phyloP scores from a whole-genome alignment of 257 asterid species.

The Linaria vulgaris region DNA sequence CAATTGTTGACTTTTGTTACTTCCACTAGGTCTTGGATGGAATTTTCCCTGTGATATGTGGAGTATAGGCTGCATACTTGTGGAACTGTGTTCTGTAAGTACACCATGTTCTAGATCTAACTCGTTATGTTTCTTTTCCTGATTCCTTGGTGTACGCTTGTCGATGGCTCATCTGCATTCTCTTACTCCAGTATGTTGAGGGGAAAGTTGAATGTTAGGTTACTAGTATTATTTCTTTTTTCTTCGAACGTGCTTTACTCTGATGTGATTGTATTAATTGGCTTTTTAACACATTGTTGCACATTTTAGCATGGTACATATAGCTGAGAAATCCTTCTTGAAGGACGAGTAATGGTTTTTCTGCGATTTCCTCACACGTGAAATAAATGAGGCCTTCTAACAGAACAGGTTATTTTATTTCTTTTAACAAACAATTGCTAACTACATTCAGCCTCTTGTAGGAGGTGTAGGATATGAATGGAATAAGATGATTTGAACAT shows the following conservation, averaged over 20 bases:
- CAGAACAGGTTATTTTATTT: too few relatives aligned
- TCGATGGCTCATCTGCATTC: constrained; percentile 2
- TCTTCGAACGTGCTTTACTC: neutral
- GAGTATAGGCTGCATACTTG: constrained; percentile 91
- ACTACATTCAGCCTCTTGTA: too few relatives aligned
- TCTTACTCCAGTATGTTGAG: neutral
- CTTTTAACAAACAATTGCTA: too few relatives aligned
- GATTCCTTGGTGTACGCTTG: neutral
- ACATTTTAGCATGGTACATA: too few relatives aligned
- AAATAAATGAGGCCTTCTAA: too few relatives aligned
- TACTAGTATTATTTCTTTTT: neutral
- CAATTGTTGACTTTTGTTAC: constrained; percentile 9
- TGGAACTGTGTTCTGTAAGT: constrained; percentile 90
- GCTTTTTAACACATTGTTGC: too few relatives aligned
- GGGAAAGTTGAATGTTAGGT: neutral
- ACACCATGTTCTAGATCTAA: constrained; percentile 3
- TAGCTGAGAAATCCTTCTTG: too few relatives aligned
- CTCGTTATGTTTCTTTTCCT: neutral
- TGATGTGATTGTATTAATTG: neutral
- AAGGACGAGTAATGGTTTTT: too few relatives aligned
- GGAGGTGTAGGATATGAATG: too few relatives aligned
- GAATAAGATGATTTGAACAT: too few relatives aligned
- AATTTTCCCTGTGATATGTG: constrained; percentile 91
- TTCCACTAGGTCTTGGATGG: constrained; percentile 84
- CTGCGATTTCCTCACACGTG: too few relatives aligned